A percentile compares a stretch with the other conserved stretches of the same genome.
Conservation (phyloP, 768 basidiomycete species). For the Candolleomyces eurysporus region DNA sequence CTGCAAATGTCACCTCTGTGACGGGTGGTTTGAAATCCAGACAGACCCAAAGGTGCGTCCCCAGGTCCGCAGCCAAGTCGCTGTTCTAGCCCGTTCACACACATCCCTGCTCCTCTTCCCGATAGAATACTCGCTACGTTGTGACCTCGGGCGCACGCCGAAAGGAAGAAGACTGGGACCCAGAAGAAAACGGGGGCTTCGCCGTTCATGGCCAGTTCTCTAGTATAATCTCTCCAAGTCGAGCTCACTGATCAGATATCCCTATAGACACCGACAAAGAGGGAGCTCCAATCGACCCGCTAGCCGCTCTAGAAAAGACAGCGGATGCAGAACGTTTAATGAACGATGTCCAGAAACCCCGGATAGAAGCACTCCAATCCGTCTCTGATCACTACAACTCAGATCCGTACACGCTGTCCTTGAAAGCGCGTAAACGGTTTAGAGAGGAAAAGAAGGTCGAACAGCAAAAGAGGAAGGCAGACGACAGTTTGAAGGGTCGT, state of each 20-base stretch:
- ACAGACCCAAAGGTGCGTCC: constrained; percentile 87
- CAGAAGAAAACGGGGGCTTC: constrained; percentile 92
- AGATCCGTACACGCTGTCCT: constrained; percentile 85
- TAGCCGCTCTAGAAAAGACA: constrained; percentile 87
- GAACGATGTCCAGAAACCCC: constrained; percentile 73
- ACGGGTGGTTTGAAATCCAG: constrained; percentile 96
- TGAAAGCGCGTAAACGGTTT: constrained; percentile 75
- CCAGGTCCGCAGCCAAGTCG: no score
- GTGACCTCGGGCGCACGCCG: constrained; percentile 90
- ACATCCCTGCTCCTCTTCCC: neutral
- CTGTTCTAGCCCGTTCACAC: neutral
- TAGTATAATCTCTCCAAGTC: neutral
- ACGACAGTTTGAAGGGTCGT: constrained; percentile 67
- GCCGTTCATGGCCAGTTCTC: constrained; percentile 71
- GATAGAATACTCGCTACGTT: constrained; percentile 91
- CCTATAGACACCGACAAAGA: constrained; percentile 60
- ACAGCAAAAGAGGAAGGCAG: constrained; percentile 60
- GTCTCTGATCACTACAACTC: constrained; percentile 75
- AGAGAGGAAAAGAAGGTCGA: constrained; percentile 85
- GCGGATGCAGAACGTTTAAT: constrained; percentile 71
- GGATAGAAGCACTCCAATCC: constrained; percentile 75
- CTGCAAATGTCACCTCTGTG: constrained; percentile 97
- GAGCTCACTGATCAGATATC: neutral
- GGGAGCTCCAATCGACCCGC: constrained; percentile 70
- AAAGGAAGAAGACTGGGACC: constrained; percentile 96